These are phyloP conservation scores for Zelonia costaricensis DNA, from an alignment of 208 protist species.

Conservation along the genomic window DNA sequence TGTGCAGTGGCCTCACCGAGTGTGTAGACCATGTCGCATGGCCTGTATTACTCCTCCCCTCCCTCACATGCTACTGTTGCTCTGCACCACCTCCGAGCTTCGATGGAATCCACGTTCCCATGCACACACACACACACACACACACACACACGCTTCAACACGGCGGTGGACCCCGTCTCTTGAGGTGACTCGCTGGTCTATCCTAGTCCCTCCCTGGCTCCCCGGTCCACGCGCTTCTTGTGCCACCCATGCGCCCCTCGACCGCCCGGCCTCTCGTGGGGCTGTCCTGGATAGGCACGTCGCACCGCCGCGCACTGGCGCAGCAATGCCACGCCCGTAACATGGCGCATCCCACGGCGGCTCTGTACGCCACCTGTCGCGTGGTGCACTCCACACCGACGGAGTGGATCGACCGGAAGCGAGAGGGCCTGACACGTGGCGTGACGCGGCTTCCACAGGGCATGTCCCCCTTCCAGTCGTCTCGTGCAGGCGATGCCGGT, in stretches of 20 bases:
- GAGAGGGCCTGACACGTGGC: background rate
- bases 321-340: no score
- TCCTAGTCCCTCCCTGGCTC: background rate
- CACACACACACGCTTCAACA: background rate
- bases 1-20: no score
- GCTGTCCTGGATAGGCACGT: no score
- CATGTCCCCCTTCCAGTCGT: constrained; percentile 15
- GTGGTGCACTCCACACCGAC: background rate
- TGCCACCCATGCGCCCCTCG: no score
- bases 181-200: background rate
- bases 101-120: constrained; percentile 1
- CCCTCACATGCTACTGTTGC: no score
- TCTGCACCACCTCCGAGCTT: background rate
- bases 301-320: no score
- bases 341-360: no score
- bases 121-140: constrained; percentile 10
- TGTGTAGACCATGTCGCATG: no score
- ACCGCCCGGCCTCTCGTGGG: no score
- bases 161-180: background rate
- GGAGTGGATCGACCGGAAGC: background rate
- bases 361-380: no score
- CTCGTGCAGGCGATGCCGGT: no score
- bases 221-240: background rate
- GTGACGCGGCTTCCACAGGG: constrained; percentile 18
- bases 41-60: no score